Evolutionary conservation across 2,329 filamentous ascomycete species (phyloP).

Genomic region (Fusarium goolgardi): DNA sequence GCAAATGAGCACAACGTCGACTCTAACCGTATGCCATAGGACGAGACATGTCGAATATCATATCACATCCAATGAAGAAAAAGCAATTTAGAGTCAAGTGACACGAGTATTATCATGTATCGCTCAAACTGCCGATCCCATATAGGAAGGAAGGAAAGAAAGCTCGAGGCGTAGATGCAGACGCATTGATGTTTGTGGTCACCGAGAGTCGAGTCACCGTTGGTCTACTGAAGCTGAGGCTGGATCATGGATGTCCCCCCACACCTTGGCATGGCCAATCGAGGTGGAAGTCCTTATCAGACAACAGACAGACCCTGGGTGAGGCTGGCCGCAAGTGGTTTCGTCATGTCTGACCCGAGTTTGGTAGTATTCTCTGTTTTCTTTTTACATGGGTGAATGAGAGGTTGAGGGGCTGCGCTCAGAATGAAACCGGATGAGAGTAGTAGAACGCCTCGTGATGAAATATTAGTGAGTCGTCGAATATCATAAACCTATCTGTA

Average conservation of each 20-base stretch:
- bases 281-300: slow-evolving; percentile 45
- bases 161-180: slow-evolving; percentile 2
- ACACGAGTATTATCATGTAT: not conserved
- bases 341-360: slow-evolving; percentile 26
- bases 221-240: slow-evolving; percentile 26
- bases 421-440: not conserved
- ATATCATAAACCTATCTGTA: slow-evolving; percentile 1
- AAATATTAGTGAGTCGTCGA: not conserved
- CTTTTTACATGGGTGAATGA: slow-evolving; percentile 13
- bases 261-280: slow-evolving; percentile 43
- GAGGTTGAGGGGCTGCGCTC: not conserved
- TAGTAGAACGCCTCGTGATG: not conserved
- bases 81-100: slow-evolving; percentile 3
- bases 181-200: slow-evolving; percentile 18
- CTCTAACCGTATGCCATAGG: not conserved
- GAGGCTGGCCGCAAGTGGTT: slow-evolving; percentile 15
- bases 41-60: slow-evolving; percentile 19
- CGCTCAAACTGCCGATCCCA: not conserved
- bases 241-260: slow-evolving; percentile 34
- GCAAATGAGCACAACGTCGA: not conserved
- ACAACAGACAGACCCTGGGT: slow-evolving; percentile 4
- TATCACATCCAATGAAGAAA: not conserved
- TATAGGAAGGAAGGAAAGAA: slow-evolving; percentile 1
- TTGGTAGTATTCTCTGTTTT: slow-evolving; percentile 20
- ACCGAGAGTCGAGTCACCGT: slow-evolving; percentile 1